Percentiles rank a stretch among this genome's conserved stretches.
phyloP scores from a whole-genome alignment of 2,329 filamentous ascomycete genomes.

The Cladosporium cucumerinum region DNA sequence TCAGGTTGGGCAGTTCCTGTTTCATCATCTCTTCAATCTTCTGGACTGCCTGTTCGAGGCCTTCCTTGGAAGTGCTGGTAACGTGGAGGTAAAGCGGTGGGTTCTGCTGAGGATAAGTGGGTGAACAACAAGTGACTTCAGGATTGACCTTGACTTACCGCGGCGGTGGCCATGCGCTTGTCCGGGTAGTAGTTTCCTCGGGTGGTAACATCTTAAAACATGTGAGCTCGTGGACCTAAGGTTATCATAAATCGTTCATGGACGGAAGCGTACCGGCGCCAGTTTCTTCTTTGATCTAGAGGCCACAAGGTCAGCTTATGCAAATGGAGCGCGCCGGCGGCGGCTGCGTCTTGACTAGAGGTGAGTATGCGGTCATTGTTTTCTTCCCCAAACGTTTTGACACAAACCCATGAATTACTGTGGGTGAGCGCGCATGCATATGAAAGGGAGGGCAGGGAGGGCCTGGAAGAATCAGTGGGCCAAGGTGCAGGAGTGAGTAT shows the following conservation, averaged over 20 bases:
- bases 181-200: conserved; percentile 95
- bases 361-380: conserved; percentile 44
- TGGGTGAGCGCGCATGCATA: conserved; percentile 1
- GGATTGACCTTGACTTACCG: conserved; percentile 58
- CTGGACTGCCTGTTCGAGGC: conserved; percentile 80
- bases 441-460: conserved; percentile 35
- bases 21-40: conserved; percentile 96
- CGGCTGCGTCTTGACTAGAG: conserved; percentile 38
- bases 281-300: conserved; percentile 99
- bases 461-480: conserved; percentile 60
- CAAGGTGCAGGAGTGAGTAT: conserved; percentile 57
- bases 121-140: conserved; percentile 42
- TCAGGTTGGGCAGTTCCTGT: conserved; percentile 89
- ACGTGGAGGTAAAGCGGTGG: conserved; percentile 93
- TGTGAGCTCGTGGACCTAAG: conserved; percentile 56
- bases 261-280: conserved; percentile 88
- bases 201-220: conserved; percentile 91
- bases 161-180: conserved; percentile 92
- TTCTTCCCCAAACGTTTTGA: conserved; percentile 34
- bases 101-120: conserved; percentile 12
- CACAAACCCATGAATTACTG: conserved; percentile 28
- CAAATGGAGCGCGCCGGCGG: conserved; percentile 55
- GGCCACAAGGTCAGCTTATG: conserved; percentile 94
- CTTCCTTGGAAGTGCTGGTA: conserved; percentile 85
- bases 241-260: conserved; percentile 44